Evolutionary conservation across 1,284 basidiomycete genomes (phyloP).

Genomic region (Spongiforma sp.): DNA sequence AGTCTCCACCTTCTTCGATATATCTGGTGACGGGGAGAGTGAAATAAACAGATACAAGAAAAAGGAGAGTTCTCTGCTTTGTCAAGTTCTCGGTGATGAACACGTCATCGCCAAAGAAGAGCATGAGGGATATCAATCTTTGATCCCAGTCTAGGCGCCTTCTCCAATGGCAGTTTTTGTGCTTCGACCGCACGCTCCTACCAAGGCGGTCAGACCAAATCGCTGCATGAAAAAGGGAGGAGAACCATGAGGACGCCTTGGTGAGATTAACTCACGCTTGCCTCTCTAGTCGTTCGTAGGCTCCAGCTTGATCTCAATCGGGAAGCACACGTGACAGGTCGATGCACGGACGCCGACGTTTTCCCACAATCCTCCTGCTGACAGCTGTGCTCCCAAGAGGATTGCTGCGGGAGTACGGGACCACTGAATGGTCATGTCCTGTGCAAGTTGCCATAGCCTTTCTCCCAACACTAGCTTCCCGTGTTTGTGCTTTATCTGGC

Average conservation of each 20-base stretch:
- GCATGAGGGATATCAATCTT: constrained; percentile 93
- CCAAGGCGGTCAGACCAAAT: constrained; percentile 1
- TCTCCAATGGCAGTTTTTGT: constrained; percentile 86
- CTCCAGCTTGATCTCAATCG: no score
- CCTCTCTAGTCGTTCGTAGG: constrained; percentile 97
- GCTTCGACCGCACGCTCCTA: constrained; percentile 81
- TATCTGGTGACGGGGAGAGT: constrained; percentile 64
- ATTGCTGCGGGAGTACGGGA: no score
- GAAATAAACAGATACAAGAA: no score
- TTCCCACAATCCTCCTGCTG: no score
- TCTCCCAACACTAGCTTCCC: no score
- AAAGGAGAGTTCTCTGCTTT: constrained; percentile 71
- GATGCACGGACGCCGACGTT: no score
- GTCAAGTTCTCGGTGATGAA: constrained; percentile 76
- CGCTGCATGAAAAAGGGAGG: background rate
- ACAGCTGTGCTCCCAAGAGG: no score
- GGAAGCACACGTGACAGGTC: no score
- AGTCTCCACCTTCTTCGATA: constrained; percentile 96
- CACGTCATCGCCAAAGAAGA: constrained; percentile 88
- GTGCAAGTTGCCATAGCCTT: no score
- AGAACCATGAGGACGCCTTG: constrained; percentile 59
- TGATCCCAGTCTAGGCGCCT: constrained; percentile 92
- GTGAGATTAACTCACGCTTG: constrained; percentile 84
- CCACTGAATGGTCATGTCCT: no score
- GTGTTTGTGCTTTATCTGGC: no score